A percentile compares a stretch with the other conserved stretches of the same genome.
Conservation (phyloP, 306 rosid species). For the Lithocarpus polystachyus region DNA sequence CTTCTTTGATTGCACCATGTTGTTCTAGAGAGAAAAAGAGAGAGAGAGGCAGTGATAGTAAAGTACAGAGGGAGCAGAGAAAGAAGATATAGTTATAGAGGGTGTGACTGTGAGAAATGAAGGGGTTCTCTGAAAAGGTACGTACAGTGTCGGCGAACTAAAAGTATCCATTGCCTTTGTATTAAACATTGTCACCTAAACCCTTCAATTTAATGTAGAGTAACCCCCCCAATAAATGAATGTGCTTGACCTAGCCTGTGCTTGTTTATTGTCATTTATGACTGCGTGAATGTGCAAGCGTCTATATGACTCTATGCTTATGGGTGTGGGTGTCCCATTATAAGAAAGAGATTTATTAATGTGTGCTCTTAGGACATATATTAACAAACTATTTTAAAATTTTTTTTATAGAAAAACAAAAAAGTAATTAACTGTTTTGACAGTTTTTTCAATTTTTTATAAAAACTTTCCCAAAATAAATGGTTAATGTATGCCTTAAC, state of each 20-base stretch:
- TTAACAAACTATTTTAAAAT: too few relatives aligned
- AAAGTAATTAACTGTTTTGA: too few relatives aligned
- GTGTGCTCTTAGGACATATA: too few relatives aligned
- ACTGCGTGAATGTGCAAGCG: too few relatives aligned
- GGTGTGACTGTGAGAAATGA: background rate
- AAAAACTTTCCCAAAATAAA: too few relatives aligned
- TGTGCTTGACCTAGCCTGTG: background rate
- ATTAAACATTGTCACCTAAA: slow-evolving; percentile 42
- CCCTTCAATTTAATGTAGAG: background rate
- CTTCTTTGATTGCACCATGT: slow-evolving; percentile 45
- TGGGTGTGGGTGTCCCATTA: background rate
- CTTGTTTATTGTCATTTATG: background rate
- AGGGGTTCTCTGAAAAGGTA: background rate
- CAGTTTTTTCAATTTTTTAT: too few relatives aligned
- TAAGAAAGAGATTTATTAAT: too few relatives aligned
- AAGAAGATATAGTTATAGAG: slow-evolving; percentile 4
- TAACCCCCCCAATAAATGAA: slow-evolving; percentile 11
- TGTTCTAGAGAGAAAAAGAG: background rate
- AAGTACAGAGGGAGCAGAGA: slow-evolving; percentile 31
- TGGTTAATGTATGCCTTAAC: too few relatives aligned
- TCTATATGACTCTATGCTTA: too few relatives aligned
- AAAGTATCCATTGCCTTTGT: background rate
- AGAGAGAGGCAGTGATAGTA: slow-evolving; percentile 7
- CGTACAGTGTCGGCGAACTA: slow-evolving; percentile 40
- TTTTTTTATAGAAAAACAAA: too few relatives aligned